Base-by-base conservation (phyloP, 441 rosid species). In the Pelargonium australe region DNA sequence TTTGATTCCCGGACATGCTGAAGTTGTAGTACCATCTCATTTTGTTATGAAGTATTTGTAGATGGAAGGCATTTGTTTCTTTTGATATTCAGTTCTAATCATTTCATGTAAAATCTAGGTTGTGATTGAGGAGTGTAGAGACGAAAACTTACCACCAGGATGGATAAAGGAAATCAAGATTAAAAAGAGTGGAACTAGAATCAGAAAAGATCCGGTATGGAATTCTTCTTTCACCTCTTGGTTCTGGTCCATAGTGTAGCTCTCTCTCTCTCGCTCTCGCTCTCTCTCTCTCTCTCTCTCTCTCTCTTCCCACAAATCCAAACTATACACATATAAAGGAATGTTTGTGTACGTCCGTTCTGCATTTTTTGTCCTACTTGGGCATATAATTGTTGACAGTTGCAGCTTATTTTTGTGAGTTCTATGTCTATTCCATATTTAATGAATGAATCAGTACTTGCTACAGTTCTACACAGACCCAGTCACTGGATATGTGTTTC, bases 381-480 rank as follows among this genome's bases (percentile, higher is more conserved):
- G 64, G 20, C 12, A 25, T 60, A 25, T 60, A 5, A 14, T 14
- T 14, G 19, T 51, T 51, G 19, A 51, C 17, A 51, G 58, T 51
- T n/a, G 58, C 58, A 5, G 17, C 58, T 51, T 51, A 51, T 14
- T 51, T 51, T 51, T 17, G 61, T 7, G 11, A 55, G 25, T 55
- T 55, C 25, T 49, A 49, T 55, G 61, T 17, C 10, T 17, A 55
- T 62, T 60, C 28, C 34, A 10, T 9, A 28, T 14, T 20, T 62
- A 0, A 28, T 11, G 73, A 51, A 71, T 68, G 34, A 3, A 17
- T 73, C 31, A 64, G 31, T 53, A 55, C 72, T 66, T 61, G 64
- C 63, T 69, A 67, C 84, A 82, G 85, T 82, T 47, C 66, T 84
- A 80, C 79, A 82, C 51, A 2, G 83, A 82, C 80, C 83, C 84